Evolutionary conservation across 257 asterid species (phyloP), one percentile per base, ranked within the genome.

Genomic region (Pogostemon cablin): DNA sequence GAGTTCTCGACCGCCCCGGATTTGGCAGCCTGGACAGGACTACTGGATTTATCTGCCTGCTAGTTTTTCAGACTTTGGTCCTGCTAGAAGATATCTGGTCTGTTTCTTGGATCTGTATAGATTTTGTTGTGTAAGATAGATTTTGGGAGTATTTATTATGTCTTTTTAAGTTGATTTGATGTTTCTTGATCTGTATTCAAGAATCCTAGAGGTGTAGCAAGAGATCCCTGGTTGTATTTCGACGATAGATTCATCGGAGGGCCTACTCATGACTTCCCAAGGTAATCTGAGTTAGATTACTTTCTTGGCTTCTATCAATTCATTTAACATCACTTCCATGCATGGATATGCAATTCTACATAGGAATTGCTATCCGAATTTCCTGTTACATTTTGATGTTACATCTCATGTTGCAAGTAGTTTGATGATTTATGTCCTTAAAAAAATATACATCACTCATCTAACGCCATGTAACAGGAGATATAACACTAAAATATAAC

Each of bases 151-250:
- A 25, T 61, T 0, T 38, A 10, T 55, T 48, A 9, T 32, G 9
- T 10, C 6, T 58, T 41, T 46, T 69, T 39, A 39, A 39, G 7
- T 67, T 58, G 43, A 3, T 46, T 25, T 25, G 32, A 25, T 3
- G 4, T 48, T 12, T 35, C 5, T 49, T 69, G 68, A 43, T 73
- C 10, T 63, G 62, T 65, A 46, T 57, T 35, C 11, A 70, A 86
- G 97, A 75, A 74, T 81, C 74, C 67, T 8, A 73, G 86, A 74
- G 79, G 59, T 52, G 67, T 62, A 46, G 58, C 66, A 67, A 76
- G 71, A 53, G 80, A 80, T 72, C 90, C 87, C 9, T 68, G 81
- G 88, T 50, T 74, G 69, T 50, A 73, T 11, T 54, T 34, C 11
- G 83, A 80, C 62, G 95, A 83, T 40, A 77, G 86, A 41, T 12